A percentile compares a stretch with the other conserved stretches of the same genome.
Conservation (phyloP, 768 basidiomycete genomes). For the Xerocomus spinulosus region DNA sequence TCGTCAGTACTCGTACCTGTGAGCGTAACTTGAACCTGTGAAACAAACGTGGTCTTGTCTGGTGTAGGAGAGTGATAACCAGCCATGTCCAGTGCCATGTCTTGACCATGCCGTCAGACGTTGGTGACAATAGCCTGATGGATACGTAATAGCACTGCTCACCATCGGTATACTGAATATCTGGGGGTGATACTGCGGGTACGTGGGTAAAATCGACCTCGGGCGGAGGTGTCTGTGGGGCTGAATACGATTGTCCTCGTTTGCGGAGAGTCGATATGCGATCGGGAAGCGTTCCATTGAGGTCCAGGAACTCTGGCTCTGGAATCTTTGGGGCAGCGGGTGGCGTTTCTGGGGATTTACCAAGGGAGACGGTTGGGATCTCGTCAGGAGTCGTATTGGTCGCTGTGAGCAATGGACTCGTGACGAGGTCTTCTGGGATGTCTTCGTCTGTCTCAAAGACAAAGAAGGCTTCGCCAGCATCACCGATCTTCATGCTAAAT, state of each 20-base stretch:
- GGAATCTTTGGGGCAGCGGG: constrained; percentile 20
- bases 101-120: constrained; percentile 33
- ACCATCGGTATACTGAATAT: constrained; percentile 62
- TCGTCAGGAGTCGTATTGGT: constrained; percentile 37
- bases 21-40: constrained; percentile 11
- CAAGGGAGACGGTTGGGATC: constrained; percentile 21
- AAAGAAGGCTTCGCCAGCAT: constrained; percentile 98
- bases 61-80: constrained; percentile 58
- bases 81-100: constrained; percentile 75
- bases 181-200: constrained; percentile 45
- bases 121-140: background rate
- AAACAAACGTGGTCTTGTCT: constrained; percentile 1
- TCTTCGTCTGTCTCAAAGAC: constrained; percentile 96
- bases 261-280: constrained; percentile 17
- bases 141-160: constrained; percentile 12
- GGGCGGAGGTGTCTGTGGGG: constrained; percentile 28
- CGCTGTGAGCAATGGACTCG: constrained; percentile 81
- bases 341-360: constrained; percentile 11
- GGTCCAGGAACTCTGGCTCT: constrained; percentile 83
- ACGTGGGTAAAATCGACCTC: constrained; percentile 44
- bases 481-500: constrained; percentile 97
- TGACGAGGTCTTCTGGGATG: constrained; percentile 88
- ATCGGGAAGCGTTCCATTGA: constrained; percentile 46
- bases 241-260: constrained; percentile 25
- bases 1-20: constrained; percentile 1